phyloP scores from a whole-genome alignment of 1,284 basidiomycete species.

The Rhodotorula sp. region DNA sequence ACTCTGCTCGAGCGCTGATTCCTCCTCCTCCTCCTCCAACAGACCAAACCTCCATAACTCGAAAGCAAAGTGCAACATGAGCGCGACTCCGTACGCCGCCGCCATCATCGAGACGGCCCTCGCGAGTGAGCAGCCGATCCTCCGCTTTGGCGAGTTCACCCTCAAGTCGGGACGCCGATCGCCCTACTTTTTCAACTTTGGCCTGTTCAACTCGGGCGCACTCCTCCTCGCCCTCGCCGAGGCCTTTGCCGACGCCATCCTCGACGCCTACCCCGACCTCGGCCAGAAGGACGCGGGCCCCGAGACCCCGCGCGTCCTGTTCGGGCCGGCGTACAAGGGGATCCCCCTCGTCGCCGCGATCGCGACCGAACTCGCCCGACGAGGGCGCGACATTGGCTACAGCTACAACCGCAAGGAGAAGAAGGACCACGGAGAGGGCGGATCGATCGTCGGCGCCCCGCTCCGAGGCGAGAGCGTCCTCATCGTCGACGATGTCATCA shows the following conservation, averaged over 20 bases:
- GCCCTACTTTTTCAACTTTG: conserved; percentile 97
- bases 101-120: conserved; percentile 41
- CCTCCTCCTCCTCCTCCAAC: neutral
- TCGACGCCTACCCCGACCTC: conserved; percentile 50
- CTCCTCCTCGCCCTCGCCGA: conserved; percentile 74
- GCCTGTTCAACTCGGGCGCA: conserved; percentile 77
- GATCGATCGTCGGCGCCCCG: conserved; percentile 80
- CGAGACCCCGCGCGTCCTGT: conserved; percentile 77
- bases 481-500: conserved; percentile 95
- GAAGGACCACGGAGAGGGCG: conserved; percentile 97
- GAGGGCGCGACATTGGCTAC: conserved; percentile 69
- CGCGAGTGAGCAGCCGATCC: conserved; percentile 48
- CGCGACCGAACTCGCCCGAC: conserved; percentile 63
- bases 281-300: conserved; percentile 24
- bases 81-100: conserved; percentile 24
- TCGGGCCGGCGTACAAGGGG: conserved; percentile 98
- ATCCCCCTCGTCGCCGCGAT: conserved; percentile 91
- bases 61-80: neutral
- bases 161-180: conserved; percentile 91
- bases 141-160: conserved; percentile 86
- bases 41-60: neutral
- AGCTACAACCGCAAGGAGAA: conserved; percentile 94
- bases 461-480: conserved; percentile 77
- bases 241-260: conserved; percentile 80
- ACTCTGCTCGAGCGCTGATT: neutral